Evolutionary conservation across 2,329 filamentous ascomycete species (phyloP), one percentile per base, ranked within the genome.

Genomic region (Aspergillus neoniger): DNA sequence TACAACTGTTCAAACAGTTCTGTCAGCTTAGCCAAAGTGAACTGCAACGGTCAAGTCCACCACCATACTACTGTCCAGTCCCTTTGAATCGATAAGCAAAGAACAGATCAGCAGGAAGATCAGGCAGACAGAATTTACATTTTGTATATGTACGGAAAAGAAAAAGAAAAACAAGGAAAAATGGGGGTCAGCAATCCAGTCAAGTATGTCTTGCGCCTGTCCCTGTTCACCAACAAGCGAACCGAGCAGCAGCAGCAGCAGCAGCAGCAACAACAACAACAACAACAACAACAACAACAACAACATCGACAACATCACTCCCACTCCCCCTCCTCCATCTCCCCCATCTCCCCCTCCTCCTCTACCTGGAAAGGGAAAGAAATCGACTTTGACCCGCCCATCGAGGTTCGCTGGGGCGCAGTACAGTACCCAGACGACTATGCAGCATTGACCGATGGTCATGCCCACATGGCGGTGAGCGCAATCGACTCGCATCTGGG

Each of bases 171-270:
- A 23, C 21, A 23, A 23, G 23, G 23, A 2, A 36, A 36, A 25
- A 68, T 68, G 67, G 62, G 66, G 14, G 60, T 64, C 52, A 62
- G 57, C 47, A 62, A 57, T 38, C 65, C 63, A 25, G 55, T 70
- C 62, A 68, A 64, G 28, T 65, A 63, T 55, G 57, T 67, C 55
- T 60, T 67, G 21, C 61, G 52, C 55, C 57, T 70, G 23, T 57
- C 67, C 21, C 64, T 65, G 52, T 63, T 65, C 51, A 53, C 61
- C 28, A 64, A 63, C 28, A 64, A 63, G 52, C 64, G 59, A 32
- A 54, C 57, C 43, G 57, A 60, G n/a, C 58, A 54, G n/a, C 57
- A 32, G 4, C 57, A 32, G 4, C 30, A 30, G 3, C 30, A 14
- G 4, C 30, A 32, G 0, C 30, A 30, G 3, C 28, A 30, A 9